A percentile compares a stretch with the other conserved stretches of the same genome.
Evolutionary conservation across 495 filamentous ascomycete genomes (phyloP).

Genomic region (Oleoguttula mirabilis): DNA sequence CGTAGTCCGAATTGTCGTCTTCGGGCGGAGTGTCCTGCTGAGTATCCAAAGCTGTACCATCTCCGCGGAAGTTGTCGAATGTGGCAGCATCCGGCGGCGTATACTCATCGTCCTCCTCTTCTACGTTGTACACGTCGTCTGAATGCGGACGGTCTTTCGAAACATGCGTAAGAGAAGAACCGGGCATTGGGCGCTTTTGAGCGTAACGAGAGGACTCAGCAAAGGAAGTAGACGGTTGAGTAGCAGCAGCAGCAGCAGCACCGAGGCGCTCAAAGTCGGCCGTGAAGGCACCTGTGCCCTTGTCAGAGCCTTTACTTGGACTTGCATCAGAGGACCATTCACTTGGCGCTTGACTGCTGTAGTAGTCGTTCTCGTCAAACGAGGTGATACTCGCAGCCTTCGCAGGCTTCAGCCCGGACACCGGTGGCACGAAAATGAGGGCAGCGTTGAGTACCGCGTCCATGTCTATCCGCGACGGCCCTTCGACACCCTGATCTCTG

Average conservation of each 20-base stretch:
- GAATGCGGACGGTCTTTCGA: conserved; percentile 1
- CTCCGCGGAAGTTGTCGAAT: conserved; percentile 4
- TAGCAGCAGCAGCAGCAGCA: conserved; percentile 2
- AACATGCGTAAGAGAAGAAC: neutral
- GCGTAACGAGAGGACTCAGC: conserved; percentile 5
- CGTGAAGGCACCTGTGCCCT: conserved; percentile 15
- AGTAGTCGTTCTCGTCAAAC: conserved; percentile 88
- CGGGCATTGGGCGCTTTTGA: conserved; percentile 2
- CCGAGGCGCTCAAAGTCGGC: conserved; percentile 19
- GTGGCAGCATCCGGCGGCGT: conserved; percentile 18
- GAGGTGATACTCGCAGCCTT: conserved; percentile 54
- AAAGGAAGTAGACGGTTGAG: neutral
- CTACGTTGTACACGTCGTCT: conserved; percentile 10
- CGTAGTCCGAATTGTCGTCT: conserved; percentile 20
- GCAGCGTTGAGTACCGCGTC: conserved; percentile 61
- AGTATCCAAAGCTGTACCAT: neutral
- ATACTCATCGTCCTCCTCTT: conserved; percentile 21
- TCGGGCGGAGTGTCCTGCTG: neutral
- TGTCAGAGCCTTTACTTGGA: conserved; percentile 18
- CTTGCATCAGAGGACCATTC: conserved; percentile 35
- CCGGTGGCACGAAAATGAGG: conserved; percentile 55
- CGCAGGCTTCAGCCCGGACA: conserved; percentile 38
- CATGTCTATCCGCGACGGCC: conserved; percentile 60
- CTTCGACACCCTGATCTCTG: conserved; percentile 45
- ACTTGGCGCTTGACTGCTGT: conserved; percentile 57